These are phyloP conservation scores for Galium porrigens DNA, from an alignment of 305 asterid species.

Conservation along the genomic window DNA sequence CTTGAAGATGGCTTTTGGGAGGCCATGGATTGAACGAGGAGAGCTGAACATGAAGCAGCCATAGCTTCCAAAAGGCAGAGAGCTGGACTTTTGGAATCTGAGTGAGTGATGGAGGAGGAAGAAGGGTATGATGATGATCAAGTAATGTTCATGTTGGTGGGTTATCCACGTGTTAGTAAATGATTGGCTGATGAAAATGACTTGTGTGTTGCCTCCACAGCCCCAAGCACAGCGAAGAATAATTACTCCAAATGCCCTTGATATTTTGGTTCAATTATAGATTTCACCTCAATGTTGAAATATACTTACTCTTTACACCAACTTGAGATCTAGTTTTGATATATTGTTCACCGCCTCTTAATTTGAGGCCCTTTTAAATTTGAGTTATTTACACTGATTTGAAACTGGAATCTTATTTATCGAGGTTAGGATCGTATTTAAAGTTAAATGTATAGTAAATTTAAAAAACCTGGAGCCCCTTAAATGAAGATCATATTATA, in stretches of 20 bases:
- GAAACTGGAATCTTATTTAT: too few species aligned
- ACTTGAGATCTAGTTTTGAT: too few species aligned
- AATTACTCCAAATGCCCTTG: not conserved
- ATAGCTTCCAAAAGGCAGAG: slow-evolving; percentile 13
- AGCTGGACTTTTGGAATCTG: not conserved
- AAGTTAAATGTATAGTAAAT: too few species aligned
- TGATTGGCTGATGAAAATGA: slow-evolving; percentile 4
- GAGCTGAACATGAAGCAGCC: slow-evolving; percentile 30
- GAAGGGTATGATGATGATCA: slow-evolving; percentile 3
- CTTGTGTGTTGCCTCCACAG: not conserved
- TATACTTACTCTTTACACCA: too few species aligned
- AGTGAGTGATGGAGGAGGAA: slow-evolving; percentile 9
- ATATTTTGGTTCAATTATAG: not conserved
- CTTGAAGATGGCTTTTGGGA: slow-evolving; percentile 39
- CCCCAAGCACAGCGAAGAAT: not conserved
- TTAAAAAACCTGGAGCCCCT: not conserved
- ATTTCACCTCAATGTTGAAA: not conserved
- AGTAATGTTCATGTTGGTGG: slow-evolving; percentile 2
- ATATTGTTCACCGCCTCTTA: too few species aligned
- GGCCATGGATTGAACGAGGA: slow-evolving; percentile 58
- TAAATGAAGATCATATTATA: too few species aligned
- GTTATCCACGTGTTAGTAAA: slow-evolving; percentile 8
- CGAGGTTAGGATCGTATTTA: too few species aligned
- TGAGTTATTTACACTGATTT: too few species aligned
- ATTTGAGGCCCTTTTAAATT: too few species aligned